Percentiles rank a stretch among this genome's conserved stretches.
These are phyloP conservation scores for Xerocomus potaroensis DNA, from an alignment of 768 basidiomycete species.

Conservation along the genomic window DNA sequence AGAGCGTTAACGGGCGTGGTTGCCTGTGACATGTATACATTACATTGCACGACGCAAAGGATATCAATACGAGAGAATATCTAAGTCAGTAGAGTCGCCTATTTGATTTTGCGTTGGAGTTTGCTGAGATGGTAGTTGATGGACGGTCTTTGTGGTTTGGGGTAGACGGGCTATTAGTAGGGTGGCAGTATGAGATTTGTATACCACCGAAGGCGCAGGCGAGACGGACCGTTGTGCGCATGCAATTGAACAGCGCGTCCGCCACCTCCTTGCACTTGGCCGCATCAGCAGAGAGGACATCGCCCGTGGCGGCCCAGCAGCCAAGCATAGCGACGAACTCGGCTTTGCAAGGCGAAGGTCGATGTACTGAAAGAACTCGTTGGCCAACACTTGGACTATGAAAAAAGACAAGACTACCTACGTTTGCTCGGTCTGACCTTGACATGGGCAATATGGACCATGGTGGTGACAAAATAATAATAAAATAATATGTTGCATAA, in stretches of 20 bases:
- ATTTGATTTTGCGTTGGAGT: constrained; percentile 70
- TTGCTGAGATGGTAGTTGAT: constrained; percentile 91
- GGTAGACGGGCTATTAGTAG: constrained; percentile 53
- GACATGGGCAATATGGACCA: constrained; percentile 73
- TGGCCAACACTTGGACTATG: neutral
- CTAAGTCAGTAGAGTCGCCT: constrained; percentile 30
- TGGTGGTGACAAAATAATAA: constrained; percentile 8
- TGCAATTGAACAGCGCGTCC: constrained; percentile 67
- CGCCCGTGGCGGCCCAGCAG: constrained; percentile 78
- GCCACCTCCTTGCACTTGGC: constrained; percentile 56
- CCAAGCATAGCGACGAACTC: constrained; percentile 77
- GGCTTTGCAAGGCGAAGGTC: constrained; percentile 23
- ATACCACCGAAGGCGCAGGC: neutral
- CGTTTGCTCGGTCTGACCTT: constrained; percentile 78
- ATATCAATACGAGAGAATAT: constrained; percentile 13
- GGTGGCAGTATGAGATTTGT: constrained; percentile 1
- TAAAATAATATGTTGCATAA: neutral
- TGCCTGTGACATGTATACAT: constrained; percentile 13
- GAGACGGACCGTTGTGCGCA: constrained; percentile 74
- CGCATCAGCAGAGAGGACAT: constrained; percentile 46
- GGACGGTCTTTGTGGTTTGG: constrained; percentile 64
- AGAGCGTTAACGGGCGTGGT: neutral
- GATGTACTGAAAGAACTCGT: constrained; percentile 5
- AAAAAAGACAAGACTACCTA: constrained; percentile 21
- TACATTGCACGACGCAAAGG: constrained; percentile 14